Evolutionary conservation across 495 filamentous ascomycete species (phyloP).

Genomic region (Xylaria intraflava): DNA sequence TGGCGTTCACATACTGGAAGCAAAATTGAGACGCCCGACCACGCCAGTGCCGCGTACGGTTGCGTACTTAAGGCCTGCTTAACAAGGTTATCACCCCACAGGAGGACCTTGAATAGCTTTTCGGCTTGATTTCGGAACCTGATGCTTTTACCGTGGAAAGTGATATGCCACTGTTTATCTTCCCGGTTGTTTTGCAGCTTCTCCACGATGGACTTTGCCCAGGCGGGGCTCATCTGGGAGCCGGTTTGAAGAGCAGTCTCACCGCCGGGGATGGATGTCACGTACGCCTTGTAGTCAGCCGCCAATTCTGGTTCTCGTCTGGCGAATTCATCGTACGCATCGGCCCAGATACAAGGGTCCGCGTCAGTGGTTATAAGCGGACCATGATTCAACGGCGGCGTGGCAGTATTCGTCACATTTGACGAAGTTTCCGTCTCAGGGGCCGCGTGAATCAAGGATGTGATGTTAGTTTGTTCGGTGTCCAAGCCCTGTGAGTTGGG

Average conservation of each 20-base stretch:
- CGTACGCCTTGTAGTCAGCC: conserved; percentile 11
- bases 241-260: too few species aligned
- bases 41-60: conserved; percentile 29
- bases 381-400: too few species aligned
- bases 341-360: conserved; percentile 17
- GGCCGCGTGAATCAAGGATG: too few species aligned
- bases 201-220: conserved; percentile 12
- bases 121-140: conserved; percentile 23
- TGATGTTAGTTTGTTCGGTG: too few species aligned
- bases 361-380: too few species aligned
- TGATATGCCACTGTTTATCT: conserved; percentile 21
- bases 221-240: conserved; percentile 1
- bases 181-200: conserved; percentile 19
- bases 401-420: too few species aligned
- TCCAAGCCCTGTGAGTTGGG: too few species aligned
- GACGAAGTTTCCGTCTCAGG: too few species aligned
- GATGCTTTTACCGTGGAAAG: conserved; percentile 15
- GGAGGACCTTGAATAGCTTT: conserved; percentile 26
- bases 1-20: conserved; percentile 20
- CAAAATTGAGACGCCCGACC: conserved; percentile 27
- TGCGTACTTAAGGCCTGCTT: conserved; percentile 23
- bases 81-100: conserved; percentile 26
- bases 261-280: background rate
- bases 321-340: conserved; percentile 15
- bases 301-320: conserved; percentile 14